Evolutionary conservation across 2,329 filamentous ascomycete genomes (phyloP).

Genomic region (Salinomyces thailandicus): DNA sequence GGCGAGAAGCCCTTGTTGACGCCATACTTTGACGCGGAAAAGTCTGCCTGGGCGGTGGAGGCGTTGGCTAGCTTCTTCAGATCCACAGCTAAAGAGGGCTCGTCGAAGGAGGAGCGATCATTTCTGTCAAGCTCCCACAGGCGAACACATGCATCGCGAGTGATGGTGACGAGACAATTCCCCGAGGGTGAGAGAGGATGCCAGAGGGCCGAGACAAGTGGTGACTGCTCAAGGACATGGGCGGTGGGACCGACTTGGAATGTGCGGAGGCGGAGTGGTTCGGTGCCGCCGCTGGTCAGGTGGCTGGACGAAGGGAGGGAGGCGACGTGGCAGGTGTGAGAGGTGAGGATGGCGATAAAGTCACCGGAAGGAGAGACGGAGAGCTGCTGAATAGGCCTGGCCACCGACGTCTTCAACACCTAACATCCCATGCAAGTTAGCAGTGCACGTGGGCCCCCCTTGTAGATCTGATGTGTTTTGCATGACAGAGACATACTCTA

Average conservation of each 20-base stretch:
- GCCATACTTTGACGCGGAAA: conserved; percentile 62
- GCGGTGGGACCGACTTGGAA: conserved; percentile 88
- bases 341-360: conserved; percentile 75
- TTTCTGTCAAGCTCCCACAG: conserved; percentile 82
- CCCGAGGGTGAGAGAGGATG: conserved; percentile 80
- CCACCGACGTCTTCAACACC: conserved; percentile 67
- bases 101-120: conserved; percentile 78
- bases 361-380: conserved; percentile 71
- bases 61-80: conserved; percentile 82
- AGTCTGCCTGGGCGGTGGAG: conserved; percentile 69
- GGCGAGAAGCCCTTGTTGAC: conserved; percentile 77
- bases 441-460: not conserved
- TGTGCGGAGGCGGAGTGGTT: conserved; percentile 67
- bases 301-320: conserved; percentile 73
- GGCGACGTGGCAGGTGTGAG: conserved; percentile 78
- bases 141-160: conserved; percentile 75
- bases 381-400: conserved; percentile 75
- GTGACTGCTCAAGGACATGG: conserved; percentile 76
- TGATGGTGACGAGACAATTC: conserved; percentile 76
- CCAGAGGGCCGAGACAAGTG: conserved; percentile 76
- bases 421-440: no score
- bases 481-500: conserved; percentile 12
- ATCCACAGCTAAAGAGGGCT: conserved; percentile 73
- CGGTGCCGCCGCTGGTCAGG: conserved; percentile 56
- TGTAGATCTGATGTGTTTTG: not conserved